Base-by-base conservation (phyloP, 2,329 filamentous ascomycete genomes). In the Alternaria arborescens region DNA sequence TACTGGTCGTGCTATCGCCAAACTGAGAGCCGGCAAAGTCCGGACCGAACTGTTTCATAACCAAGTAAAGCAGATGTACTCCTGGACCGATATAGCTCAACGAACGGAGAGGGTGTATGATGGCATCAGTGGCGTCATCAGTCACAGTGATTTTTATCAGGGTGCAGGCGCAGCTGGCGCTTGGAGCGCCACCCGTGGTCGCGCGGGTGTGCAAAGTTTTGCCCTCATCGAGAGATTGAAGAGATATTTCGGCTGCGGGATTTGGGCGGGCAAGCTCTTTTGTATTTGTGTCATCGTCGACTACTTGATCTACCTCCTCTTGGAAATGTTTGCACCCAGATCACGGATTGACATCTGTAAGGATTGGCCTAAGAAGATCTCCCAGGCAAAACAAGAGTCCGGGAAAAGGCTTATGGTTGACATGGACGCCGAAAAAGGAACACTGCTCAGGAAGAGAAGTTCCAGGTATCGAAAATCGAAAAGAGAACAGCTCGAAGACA, bases 41-140 rank as follows among this genome's bases (percentile, higher is more conserved):
- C 89, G 93, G 64, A 97, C 95, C 1, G 94, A 98, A 77, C 88
- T 90, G 42, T 99, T 99, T 75, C 95, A 99, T 77, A 94, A 97
- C 68, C 92, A 98, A 78, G 95, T 99, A 64, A 93, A 94, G 79
- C 92, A 91, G 82, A 98, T 98, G 95, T 99, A 99, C 81, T 97
- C 93, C 1, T 99, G 95, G 95, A 92, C 92, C 28, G 94, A 99
- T 77, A 94, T 99, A 28, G 95, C 95, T 14, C 87, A 91, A 70
- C 91, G 95, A 56, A 98, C 95, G 0, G 95, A 99, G 80, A 87
- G 94, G 30, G 95, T 99, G 0, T 99, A 99, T 79, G 89, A 97
- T 76, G 92, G 95, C 48, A 96, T 99, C 69, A 92, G 89, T 3
- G 94, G 93, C 8, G 89, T 88, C n/a, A 89, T 97, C 54, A 89